phyloP scores from a whole-genome alignment of 192 early-diverging fungal species.

The Paraglomus brasilianum region DNA sequence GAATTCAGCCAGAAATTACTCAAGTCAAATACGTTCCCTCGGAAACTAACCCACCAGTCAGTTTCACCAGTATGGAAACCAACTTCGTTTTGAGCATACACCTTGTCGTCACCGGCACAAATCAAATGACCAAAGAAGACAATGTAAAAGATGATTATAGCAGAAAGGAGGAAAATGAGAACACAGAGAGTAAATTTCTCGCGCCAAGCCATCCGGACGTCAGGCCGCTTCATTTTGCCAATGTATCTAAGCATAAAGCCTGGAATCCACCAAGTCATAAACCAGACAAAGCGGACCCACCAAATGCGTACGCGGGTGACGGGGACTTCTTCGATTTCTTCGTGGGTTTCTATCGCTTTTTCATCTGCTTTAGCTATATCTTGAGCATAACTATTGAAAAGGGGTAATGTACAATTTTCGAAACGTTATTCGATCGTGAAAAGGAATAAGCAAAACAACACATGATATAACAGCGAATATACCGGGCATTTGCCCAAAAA shows the following conservation, averaged over 20 bases:
- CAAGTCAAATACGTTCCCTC: slow-evolving; percentile 68
- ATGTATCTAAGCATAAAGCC: slow-evolving; percentile 52
- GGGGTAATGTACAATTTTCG: too few species aligned
- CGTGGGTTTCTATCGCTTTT: slow-evolving; percentile 33
- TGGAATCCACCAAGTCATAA: slow-evolving; percentile 82
- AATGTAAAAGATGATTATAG: slow-evolving; percentile 81
- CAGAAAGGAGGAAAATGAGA: slow-evolving; percentile 78
- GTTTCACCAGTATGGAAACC: slow-evolving; percentile 55
- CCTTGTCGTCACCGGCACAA: slow-evolving; percentile 72
- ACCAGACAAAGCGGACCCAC: slow-evolving; percentile 80
- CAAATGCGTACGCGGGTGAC: slow-evolving; percentile 46
- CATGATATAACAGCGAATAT: too few species aligned
- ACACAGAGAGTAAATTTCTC: slow-evolving; percentile 87
- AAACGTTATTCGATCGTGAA: too few species aligned
- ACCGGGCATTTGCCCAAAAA: too few species aligned
- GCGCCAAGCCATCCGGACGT: slow-evolving; percentile 94
- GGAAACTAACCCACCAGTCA: slow-evolving; percentile 65
- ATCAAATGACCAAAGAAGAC: slow-evolving; percentile 78
- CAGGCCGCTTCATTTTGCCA: slow-evolving; percentile 80
- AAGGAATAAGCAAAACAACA: too few species aligned
- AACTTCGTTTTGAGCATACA: slow-evolving; percentile 60
- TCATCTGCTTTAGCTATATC: slow-evolving; percentile 44
- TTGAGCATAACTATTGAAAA: not conserved
- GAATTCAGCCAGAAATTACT: slow-evolving; percentile 53
- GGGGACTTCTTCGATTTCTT: slow-evolving; percentile 52